Conservation (phyloP, 441 rosid species). For the Arabidopsis hybrid region DNA sequence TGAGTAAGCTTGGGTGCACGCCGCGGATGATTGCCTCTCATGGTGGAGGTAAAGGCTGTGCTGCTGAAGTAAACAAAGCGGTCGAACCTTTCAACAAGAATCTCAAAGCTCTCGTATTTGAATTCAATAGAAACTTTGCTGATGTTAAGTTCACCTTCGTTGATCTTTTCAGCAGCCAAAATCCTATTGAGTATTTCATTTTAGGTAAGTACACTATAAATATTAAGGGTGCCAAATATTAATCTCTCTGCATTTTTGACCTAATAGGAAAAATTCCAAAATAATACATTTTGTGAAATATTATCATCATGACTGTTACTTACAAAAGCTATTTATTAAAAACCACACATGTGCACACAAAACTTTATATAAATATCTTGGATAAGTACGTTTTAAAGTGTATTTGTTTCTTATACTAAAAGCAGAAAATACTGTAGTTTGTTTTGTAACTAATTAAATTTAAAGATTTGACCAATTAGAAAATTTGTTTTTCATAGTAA, state of each 20-base stretch:
- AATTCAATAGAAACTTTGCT: conserved; percentile 29
- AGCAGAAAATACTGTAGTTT: too few species aligned
- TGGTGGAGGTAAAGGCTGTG: conserved; percentile 42
- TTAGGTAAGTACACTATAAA: conserved; percentile 31
- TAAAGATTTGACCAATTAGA: background rate
- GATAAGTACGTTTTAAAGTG: too few species aligned
- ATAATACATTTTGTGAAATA: background rate
- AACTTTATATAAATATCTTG: background rate
- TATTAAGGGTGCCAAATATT: background rate
- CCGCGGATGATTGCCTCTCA: conserved; percentile 42
- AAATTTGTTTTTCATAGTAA: background rate
- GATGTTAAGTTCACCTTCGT: conserved; percentile 43
- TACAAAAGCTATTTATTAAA: background rate
- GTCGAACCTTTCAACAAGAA: conserved; percentile 37
- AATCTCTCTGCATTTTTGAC: background rate
- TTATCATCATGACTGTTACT: background rate
- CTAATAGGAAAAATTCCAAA: background rate
- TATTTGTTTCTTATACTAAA: too few species aligned
- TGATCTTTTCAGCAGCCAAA: conserved; percentile 27
- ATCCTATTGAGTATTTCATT: background rate
- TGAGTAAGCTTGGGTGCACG: conserved; percentile 50
- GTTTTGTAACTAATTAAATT: too few species aligned
- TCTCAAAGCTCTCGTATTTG: conserved; percentile 31
- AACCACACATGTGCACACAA: background rate
- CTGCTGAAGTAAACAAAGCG: conserved; percentile 34